phyloP scores from a whole-genome alignment of 2,329 filamentous ascomycete genomes.

The Ceratocystis variospora region DNA sequence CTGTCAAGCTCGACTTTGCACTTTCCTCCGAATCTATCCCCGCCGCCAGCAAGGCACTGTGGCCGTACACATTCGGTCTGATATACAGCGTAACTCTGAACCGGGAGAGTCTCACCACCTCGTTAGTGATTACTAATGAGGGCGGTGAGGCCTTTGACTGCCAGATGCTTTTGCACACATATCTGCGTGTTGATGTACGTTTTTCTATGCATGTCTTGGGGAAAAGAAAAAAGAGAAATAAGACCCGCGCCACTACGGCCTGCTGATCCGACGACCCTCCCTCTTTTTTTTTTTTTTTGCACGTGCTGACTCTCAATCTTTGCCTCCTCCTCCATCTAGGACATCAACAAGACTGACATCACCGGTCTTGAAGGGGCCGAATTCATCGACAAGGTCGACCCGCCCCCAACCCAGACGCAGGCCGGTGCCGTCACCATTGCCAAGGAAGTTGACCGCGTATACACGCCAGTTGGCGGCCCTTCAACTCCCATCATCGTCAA shows the following conservation, averaged over 20 bases:
- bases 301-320: not conserved
- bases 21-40: conserved; percentile 60
- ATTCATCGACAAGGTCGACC: conserved; percentile 75
- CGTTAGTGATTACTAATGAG: conserved; percentile 79
- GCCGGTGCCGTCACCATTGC: conserved; percentile 53
- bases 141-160: conserved; percentile 74
- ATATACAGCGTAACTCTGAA: conserved; percentile 86
- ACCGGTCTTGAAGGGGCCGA: conserved; percentile 60
- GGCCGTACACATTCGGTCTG: conserved; percentile 78
- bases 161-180: conserved; percentile 83
- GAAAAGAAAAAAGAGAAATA: too few relatives aligned
- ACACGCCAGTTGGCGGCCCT: conserved; percentile 54
- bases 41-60: conserved; percentile 54
- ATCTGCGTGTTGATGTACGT: conserved; percentile 64
- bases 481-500: conserved; percentile 44
- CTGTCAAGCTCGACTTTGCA: conserved; percentile 91
- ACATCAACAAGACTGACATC: conserved; percentile 61
- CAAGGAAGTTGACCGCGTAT: conserved; percentile 77
- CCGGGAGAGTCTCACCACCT: conserved; percentile 60
- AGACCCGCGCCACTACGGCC: too few relatives aligned
- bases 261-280: not conserved
- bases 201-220: conserved; percentile 15
- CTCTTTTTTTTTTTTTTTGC: not conserved
- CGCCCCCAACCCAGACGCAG: conserved; percentile 49
- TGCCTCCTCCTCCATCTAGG: conserved; percentile 35